Evolutionary conservation across 148 eudicot species (phyloP).

Genomic region (Nepenthes mirabilis): DNA sequence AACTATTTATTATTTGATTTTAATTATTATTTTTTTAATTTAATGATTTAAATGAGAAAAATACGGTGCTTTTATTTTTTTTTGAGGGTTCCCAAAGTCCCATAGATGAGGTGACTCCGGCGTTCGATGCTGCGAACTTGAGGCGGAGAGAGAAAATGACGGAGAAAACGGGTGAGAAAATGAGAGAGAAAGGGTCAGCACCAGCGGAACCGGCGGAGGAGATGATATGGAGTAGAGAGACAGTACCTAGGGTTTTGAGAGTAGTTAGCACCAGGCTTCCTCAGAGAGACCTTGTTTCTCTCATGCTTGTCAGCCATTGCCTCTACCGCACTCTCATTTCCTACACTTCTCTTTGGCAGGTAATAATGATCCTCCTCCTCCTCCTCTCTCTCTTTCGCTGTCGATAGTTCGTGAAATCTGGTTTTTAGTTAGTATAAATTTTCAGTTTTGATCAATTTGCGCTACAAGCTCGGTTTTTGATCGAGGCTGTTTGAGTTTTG

Average conservation of each 20-base stretch:
- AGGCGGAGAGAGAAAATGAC: not conserved
- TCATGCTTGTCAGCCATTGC: conserved; percentile 50
- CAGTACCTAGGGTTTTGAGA: conserved; percentile 49
- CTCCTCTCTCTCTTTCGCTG: not conserved
- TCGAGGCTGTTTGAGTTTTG: not conserved
- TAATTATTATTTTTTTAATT: too few relatives aligned
- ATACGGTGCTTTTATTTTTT: too few relatives aligned
- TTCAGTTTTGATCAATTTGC: not conserved
- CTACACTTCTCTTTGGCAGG: conserved; percentile 74
- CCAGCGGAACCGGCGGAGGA: conserved; percentile 10
- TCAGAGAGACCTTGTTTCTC: conserved; percentile 67
- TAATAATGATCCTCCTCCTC: conserved; percentile 3
- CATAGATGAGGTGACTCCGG: too few relatives aligned
- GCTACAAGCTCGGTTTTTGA: not conserved
- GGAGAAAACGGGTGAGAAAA: not conserved
- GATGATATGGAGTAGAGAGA: conserved; percentile 49
- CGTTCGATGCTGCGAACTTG: too few relatives aligned
- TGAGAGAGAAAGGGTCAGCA: conserved; percentile 3
- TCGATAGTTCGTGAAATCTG: not conserved
- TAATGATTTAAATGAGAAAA: too few relatives aligned
- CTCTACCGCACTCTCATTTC: conserved; percentile 59
- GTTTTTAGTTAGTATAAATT: too few relatives aligned
- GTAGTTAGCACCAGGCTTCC: conserved; percentile 52
- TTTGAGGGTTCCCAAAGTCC: too few relatives aligned
- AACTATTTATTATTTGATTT: too few relatives aligned